Base-by-base conservation (phyloP, 2,329 filamentous ascomycete species). In the Eutypa lata region DNA sequence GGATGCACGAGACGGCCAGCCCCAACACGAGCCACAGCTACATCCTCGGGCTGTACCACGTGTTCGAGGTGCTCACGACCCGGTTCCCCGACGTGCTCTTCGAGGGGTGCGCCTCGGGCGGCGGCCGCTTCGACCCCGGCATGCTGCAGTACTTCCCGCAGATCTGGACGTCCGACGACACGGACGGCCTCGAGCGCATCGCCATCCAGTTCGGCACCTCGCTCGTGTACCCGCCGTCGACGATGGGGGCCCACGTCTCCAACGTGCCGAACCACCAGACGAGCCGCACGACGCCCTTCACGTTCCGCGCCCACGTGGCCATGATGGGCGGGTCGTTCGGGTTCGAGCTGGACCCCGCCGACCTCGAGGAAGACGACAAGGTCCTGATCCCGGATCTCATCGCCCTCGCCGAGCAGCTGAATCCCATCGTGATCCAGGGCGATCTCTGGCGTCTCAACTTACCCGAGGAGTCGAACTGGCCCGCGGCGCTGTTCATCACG, bases 241-340 rank as follows among this genome's bases (percentile, higher is more conserved):
- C 82, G 1, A 87, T 87, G 83, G 83, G 81, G 1, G 84, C 83
- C n/a, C 84, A 88, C 63, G 72, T 87, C 33, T 84, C 81, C 8
- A 77, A 77, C 0, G 76, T 84, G 0, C 84, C 84, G 1, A 87
- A 87, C 57, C 75, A 78, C 0, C 68, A 81, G 33, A 84, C 82
- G 0, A 67, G 72, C 0, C 80, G 84, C 19, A 79, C 75, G 1
- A 79, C 79, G 1, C 77, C 83, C 0, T 73, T 87, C 13, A 65
- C 67, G 1, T 87, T 87, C 71, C 81, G 84, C 33, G 82, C 80
- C 0, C 83, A 87, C 51, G 84, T 87, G 0, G 84, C 84, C 6
- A 82, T 86, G 73, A 87, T 87, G 84, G 84, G 84, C 51, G 84
- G 84, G 37, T 84, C 81, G 0, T 87, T 87, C 58, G 84, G 84